Evolutionary conservation across 2,329 filamentous ascomycete genomes (phyloP), one percentile per base, ranked within the genome.

Genomic region (Leptosphaerulina australis): DNA sequence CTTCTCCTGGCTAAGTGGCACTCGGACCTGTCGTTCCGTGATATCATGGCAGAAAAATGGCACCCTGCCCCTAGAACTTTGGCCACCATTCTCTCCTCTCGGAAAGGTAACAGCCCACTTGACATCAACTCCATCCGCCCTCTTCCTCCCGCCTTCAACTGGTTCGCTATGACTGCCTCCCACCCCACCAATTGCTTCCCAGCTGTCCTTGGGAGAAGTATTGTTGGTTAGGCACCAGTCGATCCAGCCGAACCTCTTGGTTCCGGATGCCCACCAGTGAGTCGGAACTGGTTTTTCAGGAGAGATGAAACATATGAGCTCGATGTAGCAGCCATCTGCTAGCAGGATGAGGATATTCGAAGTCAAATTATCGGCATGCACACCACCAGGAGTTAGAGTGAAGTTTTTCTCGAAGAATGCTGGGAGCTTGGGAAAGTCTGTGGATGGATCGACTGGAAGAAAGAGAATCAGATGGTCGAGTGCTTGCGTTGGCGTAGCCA

Each of bases 401-500:
- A 88, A 86, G 38, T 79, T 73, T 5, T 78, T 64, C 2, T 76
- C 75, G 26, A 88, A 70, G 4, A 83, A 83, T 2, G 82, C 11
- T 12, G 67, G 66, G 12, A 70, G 43, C 8, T 53, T 33, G 7
- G 68, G 68, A 11, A 62, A 50, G 74, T 72, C 60, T 2, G 68
- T 57, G 4, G 85, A 72, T 17, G 77, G 75, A 80, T 77, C 0
- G 80, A 81, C 75, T 0, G 85, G 81, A 3, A 88, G 71, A 2
- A 88, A 78, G 44, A 88, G 76, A 55, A 88, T 81, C 46, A 88
- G 78, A 63, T 88, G 86, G 68, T 88, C 86, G 11, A 88, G 70
- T 29, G 70, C 24, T n/a, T 52, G 48, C 3, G 37, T 20, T 10
- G 37, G 8, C 31, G 39, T 9, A 4, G 15, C 11, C 28, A 52